phyloP scores from a whole-genome alignment of 805 yeast genomes.

The Saturnispora zaruensis region DNA sequence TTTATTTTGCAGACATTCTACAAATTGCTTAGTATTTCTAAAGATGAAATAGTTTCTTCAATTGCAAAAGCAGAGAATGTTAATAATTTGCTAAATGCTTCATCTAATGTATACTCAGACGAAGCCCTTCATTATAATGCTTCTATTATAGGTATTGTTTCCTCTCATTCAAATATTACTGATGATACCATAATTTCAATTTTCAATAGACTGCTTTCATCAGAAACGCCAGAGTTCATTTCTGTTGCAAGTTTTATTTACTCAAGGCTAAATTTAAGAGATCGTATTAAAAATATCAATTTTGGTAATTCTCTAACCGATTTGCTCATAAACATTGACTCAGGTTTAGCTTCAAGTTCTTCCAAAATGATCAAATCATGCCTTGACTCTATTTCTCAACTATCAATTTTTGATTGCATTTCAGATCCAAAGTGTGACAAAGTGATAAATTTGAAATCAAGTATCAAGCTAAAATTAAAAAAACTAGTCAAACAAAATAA shows the following conservation, averaged over 20 bases:
- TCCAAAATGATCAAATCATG: conserved; percentile 23
- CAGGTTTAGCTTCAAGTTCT: conserved; percentile 15
- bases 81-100: not conserved
- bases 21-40: conserved; percentile 22
- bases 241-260: conserved; percentile 36
- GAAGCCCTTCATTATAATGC: conserved; percentile 20
- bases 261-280: conserved; percentile 37
- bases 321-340: conserved; percentile 18
- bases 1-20: conserved; percentile 14
- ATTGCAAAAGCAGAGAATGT: not conserved
- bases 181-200: conserved; percentile 9
- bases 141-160: conserved; percentile 23
- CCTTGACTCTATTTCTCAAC: conserved; percentile 35
- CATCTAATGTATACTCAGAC: conserved; percentile 12
- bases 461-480: conserved; percentile 26
- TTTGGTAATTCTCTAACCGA: conserved; percentile 12
- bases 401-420: conserved; percentile 38
- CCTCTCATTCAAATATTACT: conserved; percentile 30
- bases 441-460: conserved; percentile 17
- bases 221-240: conserved; percentile 10
- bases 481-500: conserved; percentile 39
- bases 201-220: not conserved
- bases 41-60: not conserved
- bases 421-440: conserved; percentile 13
- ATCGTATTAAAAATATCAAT: conserved; percentile 19